Conservation (phyloP, 2,329 filamentous ascomycete species). For the Colletotrichum viniferum region DNA sequence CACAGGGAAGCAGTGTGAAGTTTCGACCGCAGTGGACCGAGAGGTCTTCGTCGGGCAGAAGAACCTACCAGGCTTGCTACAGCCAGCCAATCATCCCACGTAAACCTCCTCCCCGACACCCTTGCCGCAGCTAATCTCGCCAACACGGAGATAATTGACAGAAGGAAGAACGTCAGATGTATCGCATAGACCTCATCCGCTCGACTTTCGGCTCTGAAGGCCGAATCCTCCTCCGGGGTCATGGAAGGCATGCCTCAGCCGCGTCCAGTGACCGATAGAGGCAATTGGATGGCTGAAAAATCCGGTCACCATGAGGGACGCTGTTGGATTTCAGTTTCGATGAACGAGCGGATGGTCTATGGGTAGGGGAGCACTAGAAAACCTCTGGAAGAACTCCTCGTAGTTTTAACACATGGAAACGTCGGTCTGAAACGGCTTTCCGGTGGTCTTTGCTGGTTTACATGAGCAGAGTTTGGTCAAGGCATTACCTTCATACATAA, state of each 20-base stretch:
- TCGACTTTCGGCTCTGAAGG: conserved; percentile 7
- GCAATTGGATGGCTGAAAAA: background rate
- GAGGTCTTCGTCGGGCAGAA: background rate
- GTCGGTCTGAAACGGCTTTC: background rate
- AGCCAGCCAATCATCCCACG: conserved; percentile 12
- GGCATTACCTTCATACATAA: background rate
- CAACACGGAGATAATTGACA: background rate
- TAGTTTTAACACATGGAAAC: background rate
- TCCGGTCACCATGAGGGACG: background rate
- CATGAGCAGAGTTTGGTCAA: background rate
- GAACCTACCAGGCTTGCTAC: background rate
- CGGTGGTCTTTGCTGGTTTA: background rate
- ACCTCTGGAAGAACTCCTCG: background rate
- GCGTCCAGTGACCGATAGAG: background rate
- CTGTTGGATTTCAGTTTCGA: background rate
- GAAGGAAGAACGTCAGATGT: background rate
- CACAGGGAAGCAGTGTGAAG: background rate
- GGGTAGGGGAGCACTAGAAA: background rate
- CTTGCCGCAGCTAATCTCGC: background rate
- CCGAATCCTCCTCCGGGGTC: background rate
- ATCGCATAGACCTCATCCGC: background rate
- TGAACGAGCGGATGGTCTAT: background rate
- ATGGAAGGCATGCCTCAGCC: conserved; percentile 1
- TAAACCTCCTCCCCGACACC: background rate
- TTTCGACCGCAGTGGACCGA: background rate